These are phyloP conservation scores for Cyberlindnera petersonii DNA, from an alignment of 805 yeast genomes.

Conservation along the genomic window DNA sequence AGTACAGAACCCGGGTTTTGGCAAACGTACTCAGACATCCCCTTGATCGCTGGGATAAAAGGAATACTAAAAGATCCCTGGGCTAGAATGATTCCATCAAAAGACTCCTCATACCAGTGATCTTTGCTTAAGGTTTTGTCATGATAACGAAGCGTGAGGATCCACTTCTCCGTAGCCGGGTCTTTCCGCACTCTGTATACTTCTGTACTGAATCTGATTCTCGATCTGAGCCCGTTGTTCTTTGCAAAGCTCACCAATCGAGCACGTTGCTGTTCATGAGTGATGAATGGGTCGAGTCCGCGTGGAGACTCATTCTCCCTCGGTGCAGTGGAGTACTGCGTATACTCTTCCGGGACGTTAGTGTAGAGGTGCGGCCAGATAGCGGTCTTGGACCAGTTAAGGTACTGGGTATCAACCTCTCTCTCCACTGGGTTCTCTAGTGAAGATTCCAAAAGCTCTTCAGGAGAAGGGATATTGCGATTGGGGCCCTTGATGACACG, in stretches of 20 bases:
- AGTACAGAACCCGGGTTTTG: conserved; percentile 41
- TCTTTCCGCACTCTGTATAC: conserved; percentile 33
- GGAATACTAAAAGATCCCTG: conserved; percentile 60
- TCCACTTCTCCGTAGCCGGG: conserved; percentile 33
- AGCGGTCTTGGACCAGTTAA: conserved; percentile 36
- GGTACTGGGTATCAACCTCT: conserved; percentile 29
- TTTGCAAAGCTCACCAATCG: conserved; percentile 30
- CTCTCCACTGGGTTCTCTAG: conserved; percentile 12
- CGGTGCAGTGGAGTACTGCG: conserved; percentile 34
- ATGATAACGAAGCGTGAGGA: conserved; percentile 25
- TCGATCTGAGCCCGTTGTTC: conserved; percentile 27
- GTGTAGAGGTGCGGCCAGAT: conserved; percentile 36
- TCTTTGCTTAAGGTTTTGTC: conserved; percentile 19
- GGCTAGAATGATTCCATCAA: conserved; percentile 56
- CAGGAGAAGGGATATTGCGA: conserved; percentile 11
- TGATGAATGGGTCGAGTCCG: conserved; percentile 34
- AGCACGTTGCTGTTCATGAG: conserved; percentile 32
- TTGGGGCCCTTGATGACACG: conserved; percentile 26
- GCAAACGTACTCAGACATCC: conserved; percentile 40
- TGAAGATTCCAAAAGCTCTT: conserved; percentile 23
- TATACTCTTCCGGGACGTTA: conserved; percentile 36
- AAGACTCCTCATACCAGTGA: conserved; percentile 43
- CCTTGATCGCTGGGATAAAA: conserved; percentile 45
- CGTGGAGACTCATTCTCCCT: conserved; percentile 17
- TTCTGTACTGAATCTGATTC: conserved; percentile 37